Conservation (phyloP, 257 asterid species). For the Solanum sejunctum region DNA sequence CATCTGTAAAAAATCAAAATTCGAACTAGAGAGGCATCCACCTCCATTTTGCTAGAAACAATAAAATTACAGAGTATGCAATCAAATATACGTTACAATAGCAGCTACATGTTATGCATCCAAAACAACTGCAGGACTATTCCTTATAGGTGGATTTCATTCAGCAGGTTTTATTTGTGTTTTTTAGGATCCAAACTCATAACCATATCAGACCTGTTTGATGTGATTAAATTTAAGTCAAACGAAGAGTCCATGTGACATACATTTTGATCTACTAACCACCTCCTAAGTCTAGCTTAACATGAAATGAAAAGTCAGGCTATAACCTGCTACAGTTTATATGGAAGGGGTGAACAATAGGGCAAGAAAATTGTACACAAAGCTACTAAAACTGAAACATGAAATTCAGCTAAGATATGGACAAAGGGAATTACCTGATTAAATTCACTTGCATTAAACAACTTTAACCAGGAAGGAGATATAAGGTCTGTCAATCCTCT, state of each 20-base stretch:
- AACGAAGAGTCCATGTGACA: neutral
- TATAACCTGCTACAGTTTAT: neutral
- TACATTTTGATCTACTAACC: neutral
- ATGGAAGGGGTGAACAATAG: neutral
- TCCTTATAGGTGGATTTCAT: neutral
- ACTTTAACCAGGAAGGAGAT: constrained; percentile 93
- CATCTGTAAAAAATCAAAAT: neutral
- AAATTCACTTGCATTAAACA: constrained; percentile 88
- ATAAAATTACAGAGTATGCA: neutral
- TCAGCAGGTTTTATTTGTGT: neutral
- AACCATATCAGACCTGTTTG: neutral
- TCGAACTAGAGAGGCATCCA: neutral
- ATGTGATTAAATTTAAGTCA: neutral
- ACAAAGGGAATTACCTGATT: constrained; percentile 60
- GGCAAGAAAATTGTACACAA: neutral
- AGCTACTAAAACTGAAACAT: neutral
- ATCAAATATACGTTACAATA: neutral
- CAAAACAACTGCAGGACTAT: neutral
- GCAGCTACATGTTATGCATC: neutral
- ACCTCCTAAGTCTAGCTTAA: neutral
- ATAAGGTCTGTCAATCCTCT: constrained; percentile 87
- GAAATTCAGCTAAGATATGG: neutral
- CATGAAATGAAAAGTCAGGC: neutral
- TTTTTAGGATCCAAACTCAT: neutral
- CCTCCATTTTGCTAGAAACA: neutral